Conservation (phyloP, 2,329 filamentous ascomycete genomes). For the Phaeosphaeria sp. region DNA sequence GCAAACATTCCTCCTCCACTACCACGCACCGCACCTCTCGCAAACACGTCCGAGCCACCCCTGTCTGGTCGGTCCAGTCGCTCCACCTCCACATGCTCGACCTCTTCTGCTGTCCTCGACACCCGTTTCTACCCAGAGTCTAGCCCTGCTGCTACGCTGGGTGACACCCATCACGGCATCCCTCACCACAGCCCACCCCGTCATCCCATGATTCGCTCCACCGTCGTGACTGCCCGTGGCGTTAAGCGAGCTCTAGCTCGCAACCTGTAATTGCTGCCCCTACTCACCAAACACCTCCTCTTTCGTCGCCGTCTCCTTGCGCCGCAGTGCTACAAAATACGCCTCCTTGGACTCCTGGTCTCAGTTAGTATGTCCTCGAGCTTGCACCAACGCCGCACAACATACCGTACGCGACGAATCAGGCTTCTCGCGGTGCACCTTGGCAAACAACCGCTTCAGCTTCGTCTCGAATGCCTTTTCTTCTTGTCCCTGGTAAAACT, state of each 20-base stretch:
- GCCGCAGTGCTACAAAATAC: constrained; percentile 80
- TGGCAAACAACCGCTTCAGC: constrained; percentile 77
- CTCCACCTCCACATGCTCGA: constrained; percentile 18
- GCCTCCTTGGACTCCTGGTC: constrained; percentile 79
- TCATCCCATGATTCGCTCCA: not conserved
- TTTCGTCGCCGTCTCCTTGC: constrained; percentile 62
- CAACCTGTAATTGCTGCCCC: not conserved
- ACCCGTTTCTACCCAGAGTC: constrained; percentile 1
- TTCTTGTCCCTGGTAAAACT: constrained; percentile 92
- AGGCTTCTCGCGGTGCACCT: constrained; percentile 87
- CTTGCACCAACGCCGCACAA: not conserved
- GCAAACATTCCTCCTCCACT: constrained; percentile 14
- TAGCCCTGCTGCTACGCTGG: not conserved
- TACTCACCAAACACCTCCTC: constrained; percentile 53
- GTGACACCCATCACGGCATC: not conserved
- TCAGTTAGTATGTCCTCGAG: constrained; percentile 9
- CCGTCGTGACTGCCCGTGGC: not conserved
- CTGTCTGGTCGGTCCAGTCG: constrained; percentile 12
- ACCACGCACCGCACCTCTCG: constrained; percentile 18
- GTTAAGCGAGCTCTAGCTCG: constrained; percentile 23
- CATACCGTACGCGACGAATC: constrained; percentile 83
- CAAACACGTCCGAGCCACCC: constrained; percentile 10
- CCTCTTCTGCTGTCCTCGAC: constrained; percentile 11
- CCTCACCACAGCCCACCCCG: not conserved
- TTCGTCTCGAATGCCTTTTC: constrained; percentile 79